These are phyloP conservation scores for Botrytis elliptica DNA, from an alignment of 2,329 filamentous ascomycete genomes.

Conservation along the genomic window DNA sequence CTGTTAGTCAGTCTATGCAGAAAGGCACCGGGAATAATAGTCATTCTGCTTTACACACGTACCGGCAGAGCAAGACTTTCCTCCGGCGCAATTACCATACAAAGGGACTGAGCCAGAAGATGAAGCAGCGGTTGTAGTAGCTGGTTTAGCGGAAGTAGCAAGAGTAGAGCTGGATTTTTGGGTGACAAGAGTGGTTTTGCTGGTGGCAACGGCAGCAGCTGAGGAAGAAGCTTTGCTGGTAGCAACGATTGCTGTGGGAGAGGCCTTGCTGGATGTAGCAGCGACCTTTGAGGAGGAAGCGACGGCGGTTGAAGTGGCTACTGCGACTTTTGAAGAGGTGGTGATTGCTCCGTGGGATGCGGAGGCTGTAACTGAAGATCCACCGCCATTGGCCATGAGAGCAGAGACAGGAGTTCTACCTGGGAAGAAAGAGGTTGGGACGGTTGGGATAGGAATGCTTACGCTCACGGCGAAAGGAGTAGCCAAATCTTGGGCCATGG, in stretches of 20 bases:
- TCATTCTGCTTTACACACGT: background rate
- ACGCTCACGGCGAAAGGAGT: slow-evolving; percentile 27
- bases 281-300: background rate
- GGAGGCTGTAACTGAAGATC: background rate
- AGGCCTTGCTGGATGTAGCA: background rate
- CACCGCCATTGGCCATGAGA: slow-evolving; percentile 9
- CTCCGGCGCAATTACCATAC: background rate
- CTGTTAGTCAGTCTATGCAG: background rate
- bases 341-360: background rate
- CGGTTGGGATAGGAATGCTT: slow-evolving; percentile 31
- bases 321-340: background rate
- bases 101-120: background rate
- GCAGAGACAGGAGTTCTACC: slow-evolving; percentile 26
- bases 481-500: slow-evolving; percentile 28
- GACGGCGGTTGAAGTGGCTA: background rate
- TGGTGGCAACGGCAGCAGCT: background rate
- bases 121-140: background rate
- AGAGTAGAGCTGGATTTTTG: background rate
- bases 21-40: slow-evolving; percentile 1
- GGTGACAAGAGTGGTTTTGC: background rate
- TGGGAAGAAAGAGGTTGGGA: slow-evolving; percentile 34
- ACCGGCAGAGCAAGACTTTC: slow-evolving; percentile 6
- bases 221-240: background rate
- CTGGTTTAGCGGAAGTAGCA: background rate
- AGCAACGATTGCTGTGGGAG: background rate